Evolutionary conservation across 2,329 filamentous ascomycete genomes (phyloP), one percentile per base, ranked within the genome.

Genomic region (Exophiala bonariae): DNA sequence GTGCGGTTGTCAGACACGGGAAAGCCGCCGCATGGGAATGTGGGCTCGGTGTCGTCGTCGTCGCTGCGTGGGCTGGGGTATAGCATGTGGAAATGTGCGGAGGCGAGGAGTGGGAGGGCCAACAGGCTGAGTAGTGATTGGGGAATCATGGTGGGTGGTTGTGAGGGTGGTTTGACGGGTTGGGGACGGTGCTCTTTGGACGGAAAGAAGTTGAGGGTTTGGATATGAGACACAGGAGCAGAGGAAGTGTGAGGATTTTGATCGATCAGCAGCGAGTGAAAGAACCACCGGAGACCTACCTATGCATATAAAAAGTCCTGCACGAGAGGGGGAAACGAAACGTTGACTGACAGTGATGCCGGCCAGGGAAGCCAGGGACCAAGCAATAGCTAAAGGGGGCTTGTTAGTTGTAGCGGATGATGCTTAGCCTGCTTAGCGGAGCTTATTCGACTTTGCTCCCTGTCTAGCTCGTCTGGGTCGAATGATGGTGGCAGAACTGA

Each of bases 71-170:
- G 61, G 16, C 67, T 50, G 9, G 80, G 80, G 54, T 73, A 81
- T 26, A 68, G 61, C 63, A 83, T 69, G 2, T 69, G 59, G 68
- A 80, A 82, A 60, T 83, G 80, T 7, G 79, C 79, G 32, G 75
- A 65, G 14, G 69, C 67, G 36, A 76, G 56, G 45, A 75, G 68
- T 37, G 71, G 63, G 45, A 76, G 62, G 43, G 67, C 60, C 52
- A 72, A 59, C 42, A 72, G 62, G 30, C 66, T 48, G 40, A 64
- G 41, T 38, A 64, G 48, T 36, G 72, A 59, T 45, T 68, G 44
- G 30, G 50, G 53, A 50, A 64, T 62, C 66, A 63, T 64, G 14
- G 17, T 50, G 47, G 14, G 10, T 14, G 41, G 31, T 40, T 26
- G 23, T 26, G 11, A 26, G 23, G 23, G 11, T 11, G 23, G 23